Conservation (phyloP, 441 rosid species). For the Bocquillonia castaneifolia region DNA sequence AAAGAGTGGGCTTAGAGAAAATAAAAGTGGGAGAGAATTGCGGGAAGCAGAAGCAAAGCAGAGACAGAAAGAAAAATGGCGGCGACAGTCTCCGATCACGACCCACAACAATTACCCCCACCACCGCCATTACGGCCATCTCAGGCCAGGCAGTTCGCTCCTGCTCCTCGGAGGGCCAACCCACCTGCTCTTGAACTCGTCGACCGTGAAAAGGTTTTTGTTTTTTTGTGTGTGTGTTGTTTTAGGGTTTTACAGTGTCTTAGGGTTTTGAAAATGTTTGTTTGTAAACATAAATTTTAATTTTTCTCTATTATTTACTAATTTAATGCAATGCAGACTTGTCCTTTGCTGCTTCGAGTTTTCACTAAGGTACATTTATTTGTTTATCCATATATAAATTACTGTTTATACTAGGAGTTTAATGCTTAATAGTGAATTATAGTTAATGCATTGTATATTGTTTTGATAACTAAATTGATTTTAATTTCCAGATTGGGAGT, state of each 20-base stretch:
- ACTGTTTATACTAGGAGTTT: not conserved
- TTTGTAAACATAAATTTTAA: too few species aligned
- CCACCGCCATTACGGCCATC: not conserved
- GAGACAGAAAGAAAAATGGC: not conserved
- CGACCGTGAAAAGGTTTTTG: constrained; percentile 22
- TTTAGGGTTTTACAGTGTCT: not conserved
- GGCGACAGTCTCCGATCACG: not conserved
- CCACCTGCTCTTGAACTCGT: constrained; percentile 6
- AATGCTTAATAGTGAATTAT: not conserved
- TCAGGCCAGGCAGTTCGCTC: not conserved
- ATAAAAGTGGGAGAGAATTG: not conserved
- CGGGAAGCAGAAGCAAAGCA: not conserved
- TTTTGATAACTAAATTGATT: not conserved
- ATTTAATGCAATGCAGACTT: constrained; percentile 52
- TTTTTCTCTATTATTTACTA: not conserved
- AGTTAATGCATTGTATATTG: not conserved
- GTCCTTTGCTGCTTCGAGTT: constrained; percentile 86
- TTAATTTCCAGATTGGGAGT: constrained; percentile 53
- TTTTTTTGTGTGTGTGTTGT: not conserved
- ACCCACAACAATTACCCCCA: not conserved
- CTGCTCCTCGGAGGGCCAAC: not conserved
- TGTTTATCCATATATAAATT: not conserved
- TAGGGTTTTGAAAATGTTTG: too few species aligned
- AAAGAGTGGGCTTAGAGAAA: too few species aligned
- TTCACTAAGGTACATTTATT: constrained; percentile 62